These are phyloP conservation scores for Cladosporium sp. DNA, from an alignment of 2,329 filamentous ascomycete genomes.

Conservation along the genomic window DNA sequence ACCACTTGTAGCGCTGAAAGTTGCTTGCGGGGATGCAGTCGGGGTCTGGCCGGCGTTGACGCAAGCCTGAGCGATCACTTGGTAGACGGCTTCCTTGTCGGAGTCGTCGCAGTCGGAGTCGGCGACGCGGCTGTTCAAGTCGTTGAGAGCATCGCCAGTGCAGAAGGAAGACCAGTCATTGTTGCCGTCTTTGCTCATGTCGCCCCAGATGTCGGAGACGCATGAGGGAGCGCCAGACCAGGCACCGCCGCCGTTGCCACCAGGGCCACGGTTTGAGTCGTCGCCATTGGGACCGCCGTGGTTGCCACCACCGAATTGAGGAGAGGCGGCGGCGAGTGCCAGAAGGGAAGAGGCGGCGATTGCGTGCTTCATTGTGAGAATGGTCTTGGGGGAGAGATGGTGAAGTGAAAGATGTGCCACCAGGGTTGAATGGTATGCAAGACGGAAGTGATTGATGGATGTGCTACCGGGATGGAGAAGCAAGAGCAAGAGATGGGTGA, in stretches of 20 bases:
- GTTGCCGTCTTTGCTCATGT: conserved; percentile 14
- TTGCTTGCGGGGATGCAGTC: conserved; percentile 22
- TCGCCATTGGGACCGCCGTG: background rate
- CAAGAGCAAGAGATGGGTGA: conserved; percentile 1
- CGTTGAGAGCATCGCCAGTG: conserved; percentile 19
- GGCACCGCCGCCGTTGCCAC: background rate
- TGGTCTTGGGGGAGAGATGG: background rate
- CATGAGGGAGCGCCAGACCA: conserved; percentile 8
- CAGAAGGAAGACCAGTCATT: conserved; percentile 19
- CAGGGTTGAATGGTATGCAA: background rate
- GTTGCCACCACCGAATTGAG: conserved; percentile 10
- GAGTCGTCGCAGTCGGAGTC: conserved; percentile 19
- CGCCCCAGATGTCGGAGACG: conserved; percentile 13
- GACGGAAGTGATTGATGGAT: background rate
- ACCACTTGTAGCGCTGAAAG: conserved; percentile 24
- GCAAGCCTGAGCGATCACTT: conserved; percentile 26
- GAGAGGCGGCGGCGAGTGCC: conserved; percentile 12
- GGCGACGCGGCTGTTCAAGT: conserved; percentile 23
- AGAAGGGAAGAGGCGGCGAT: conserved; percentile 8
- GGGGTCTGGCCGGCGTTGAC: conserved; percentile 25
- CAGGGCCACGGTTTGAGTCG: background rate
- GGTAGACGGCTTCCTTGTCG: conserved; percentile 24
- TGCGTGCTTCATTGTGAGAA: conserved; percentile 9
- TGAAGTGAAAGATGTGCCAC: background rate
- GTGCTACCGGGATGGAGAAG: conserved; percentile 7